phyloP scores from a whole-genome alignment of 257 asterid genomes.

The Solanum paucissectum region DNA sequence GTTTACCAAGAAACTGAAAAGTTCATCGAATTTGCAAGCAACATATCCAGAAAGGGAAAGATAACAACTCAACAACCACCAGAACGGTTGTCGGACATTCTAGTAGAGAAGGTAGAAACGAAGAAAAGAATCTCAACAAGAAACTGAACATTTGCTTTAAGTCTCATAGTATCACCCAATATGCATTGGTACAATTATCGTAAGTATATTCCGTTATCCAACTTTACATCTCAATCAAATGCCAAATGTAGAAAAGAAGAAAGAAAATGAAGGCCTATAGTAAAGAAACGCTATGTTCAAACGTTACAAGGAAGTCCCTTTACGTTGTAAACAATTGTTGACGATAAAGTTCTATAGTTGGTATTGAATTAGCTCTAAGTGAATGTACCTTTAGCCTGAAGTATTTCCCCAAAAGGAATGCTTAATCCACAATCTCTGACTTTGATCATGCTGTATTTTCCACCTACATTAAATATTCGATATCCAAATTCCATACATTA shows the following conservation, averaged over 20 bases:
- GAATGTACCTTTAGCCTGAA: conserved; percentile 23
- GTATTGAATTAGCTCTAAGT: conserved; percentile 16
- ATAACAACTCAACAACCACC: background rate
- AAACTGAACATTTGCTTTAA: background rate
- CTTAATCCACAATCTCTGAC: conserved; percentile 17
- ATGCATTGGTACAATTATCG: conserved; percentile 13
- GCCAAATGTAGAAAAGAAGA: conserved; percentile 16
- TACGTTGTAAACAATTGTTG: conserved; percentile 17
- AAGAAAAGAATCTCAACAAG: background rate
- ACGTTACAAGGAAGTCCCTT: conserved; percentile 24
- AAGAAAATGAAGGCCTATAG: conserved; percentile 17
- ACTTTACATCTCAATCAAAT: conserved; percentile 33
- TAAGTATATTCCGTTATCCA: conserved; percentile 26
- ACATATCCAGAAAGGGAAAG: background rate
- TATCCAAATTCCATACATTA: conserved; percentile 8
- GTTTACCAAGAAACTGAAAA: background rate
- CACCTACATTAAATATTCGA: conserved; percentile 25
- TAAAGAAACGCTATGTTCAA: conserved; percentile 25
- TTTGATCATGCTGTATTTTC: conserved; percentile 19
- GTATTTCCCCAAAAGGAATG: conserved; percentile 19
- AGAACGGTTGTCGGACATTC: background rate
- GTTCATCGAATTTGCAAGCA: background rate
- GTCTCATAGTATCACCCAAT: conserved; percentile 5
- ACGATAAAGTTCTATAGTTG: conserved; percentile 19
- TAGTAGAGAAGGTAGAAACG: background rate